Base-by-base conservation (phyloP, 176 grass and related monocot genomes). In the Cenchrus fungigraminus region DNA sequence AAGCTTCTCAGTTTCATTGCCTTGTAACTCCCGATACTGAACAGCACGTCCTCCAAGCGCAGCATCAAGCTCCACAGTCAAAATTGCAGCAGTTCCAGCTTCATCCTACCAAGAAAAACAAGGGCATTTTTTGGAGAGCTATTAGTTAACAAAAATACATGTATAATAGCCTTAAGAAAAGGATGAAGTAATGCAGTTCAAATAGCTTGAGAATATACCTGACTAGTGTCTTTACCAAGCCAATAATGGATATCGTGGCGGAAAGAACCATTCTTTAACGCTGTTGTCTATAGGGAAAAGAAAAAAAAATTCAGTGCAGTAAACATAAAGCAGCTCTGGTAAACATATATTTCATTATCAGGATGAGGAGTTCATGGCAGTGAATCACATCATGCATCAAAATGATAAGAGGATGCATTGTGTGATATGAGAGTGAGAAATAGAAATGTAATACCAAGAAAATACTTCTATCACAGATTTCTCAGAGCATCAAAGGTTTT, bases 161-260 rank as follows among this genome's bases (percentile, higher is more conserved):
- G 19, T 16, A 16, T 28, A 66, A 9, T 54, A 67, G 50, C 15
- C 22, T 54, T 65, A 50, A 84, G 42, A 44, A 20, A 12, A 74
- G 89, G 77, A 20, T 89, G 68, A 87, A 80, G 17, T 84, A 37
- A 79, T 78, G 14, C 49, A 80, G 4, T 83, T 44, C 49, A 84
- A 79, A 71, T 85, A 12, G 43, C 83, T 78, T 86, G 46, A 84
- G 68, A 89, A 57, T 74, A 15, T 84, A 94, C 97, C 97, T 99
- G 93, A 77, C 91, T 94, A 82, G 91, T 99, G 84, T 99, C 93
- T 92, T 96, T 96, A 66, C 97, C 97, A 86, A 99, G 90, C 97
- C 97, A 99, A 87, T 99, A 99, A 87, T 99, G 93, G 74, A 99
- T 88, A 66, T 99, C 97, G 83, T 99, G 93, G 77, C 83, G 89